phyloP scores from a whole-genome alignment of 352 stramenopile species.

The Phytophthora lateralis region DNA sequence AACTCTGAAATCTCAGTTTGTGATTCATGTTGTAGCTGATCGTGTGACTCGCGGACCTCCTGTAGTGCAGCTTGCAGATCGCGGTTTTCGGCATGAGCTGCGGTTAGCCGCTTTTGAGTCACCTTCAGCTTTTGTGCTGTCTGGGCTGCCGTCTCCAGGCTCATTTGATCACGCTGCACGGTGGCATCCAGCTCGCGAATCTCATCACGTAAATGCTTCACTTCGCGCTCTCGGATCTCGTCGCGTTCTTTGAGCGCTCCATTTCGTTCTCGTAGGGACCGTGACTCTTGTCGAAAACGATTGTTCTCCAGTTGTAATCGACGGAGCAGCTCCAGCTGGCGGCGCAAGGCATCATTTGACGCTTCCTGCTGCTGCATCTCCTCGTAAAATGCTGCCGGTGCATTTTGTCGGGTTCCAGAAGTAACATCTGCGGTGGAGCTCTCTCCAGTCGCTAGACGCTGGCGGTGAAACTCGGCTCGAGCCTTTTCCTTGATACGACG shows the following conservation, averaged over 20 bases:
- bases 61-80: slow-evolving; percentile 47
- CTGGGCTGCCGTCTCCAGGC: slow-evolving; percentile 39
- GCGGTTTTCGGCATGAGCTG: slow-evolving; percentile 38
- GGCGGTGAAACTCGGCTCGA: slow-evolving; percentile 39
- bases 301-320: slow-evolving; percentile 78
- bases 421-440: slow-evolving; percentile 3
- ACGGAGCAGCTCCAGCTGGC: slow-evolving; percentile 71
- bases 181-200: slow-evolving; percentile 32
- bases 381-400: slow-evolving; percentile 20
- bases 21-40: slow-evolving; percentile 38
- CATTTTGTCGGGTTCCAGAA: not conserved
- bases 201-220: slow-evolving; percentile 54
- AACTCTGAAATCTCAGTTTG: slow-evolving; percentile 48
- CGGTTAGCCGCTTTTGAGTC: slow-evolving; percentile 45
- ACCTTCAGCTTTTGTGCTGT: slow-evolving; percentile 52
- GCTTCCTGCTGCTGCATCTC: slow-evolving; percentile 59
- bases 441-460: slow-evolving; percentile 11
- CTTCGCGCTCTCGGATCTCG: slow-evolving; percentile 49
- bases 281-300: slow-evolving; percentile 61
- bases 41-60: slow-evolving; percentile 38
- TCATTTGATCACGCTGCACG: slow-evolving; percentile 46
- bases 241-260: slow-evolving; percentile 49
- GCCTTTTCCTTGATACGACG: slow-evolving; percentile 48
- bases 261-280: slow-evolving; percentile 51
- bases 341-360: slow-evolving; percentile 69